Evolutionary conservation across 805 yeast genomes (phyloP).

Genomic region (Tetrapisispora nanseiensis): DNA sequence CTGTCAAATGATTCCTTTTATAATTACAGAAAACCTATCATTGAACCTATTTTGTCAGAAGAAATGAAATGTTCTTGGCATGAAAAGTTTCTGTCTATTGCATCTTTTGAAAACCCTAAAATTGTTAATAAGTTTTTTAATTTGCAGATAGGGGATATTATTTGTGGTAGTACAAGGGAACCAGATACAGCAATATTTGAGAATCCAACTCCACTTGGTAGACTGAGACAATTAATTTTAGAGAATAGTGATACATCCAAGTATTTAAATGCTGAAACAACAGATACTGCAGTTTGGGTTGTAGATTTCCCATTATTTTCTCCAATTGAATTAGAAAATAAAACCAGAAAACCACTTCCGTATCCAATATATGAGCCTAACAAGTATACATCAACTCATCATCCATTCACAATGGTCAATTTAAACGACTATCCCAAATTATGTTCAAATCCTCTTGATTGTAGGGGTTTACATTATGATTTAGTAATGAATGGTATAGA

Average conservation of each 20-base stretch:
- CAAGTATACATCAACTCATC: slow-evolving; percentile 69
- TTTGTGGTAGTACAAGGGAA: slow-evolving; percentile 69
- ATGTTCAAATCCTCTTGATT: slow-evolving; percentile 43
- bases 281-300: slow-evolving; percentile 65
- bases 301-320: slow-evolving; percentile 87
- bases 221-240: slow-evolving; percentile 67
- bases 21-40: slow-evolving; percentile 47
- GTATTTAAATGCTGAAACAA: slow-evolving; percentile 11
- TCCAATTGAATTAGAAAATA: slow-evolving; percentile 43
- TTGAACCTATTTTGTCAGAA: slow-evolving; percentile 40
- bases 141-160: slow-evolving; percentile 56
- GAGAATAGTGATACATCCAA: slow-evolving; percentile 36
- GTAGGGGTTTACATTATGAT: slow-evolving; percentile 88
- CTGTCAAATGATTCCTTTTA: slow-evolving; percentile 38
- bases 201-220: slow-evolving; percentile 91
- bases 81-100: slow-evolving; percentile 24
- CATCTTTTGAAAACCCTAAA: slow-evolving; percentile 27
- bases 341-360: slow-evolving; percentile 17
- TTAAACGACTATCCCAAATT: slow-evolving; percentile 55
- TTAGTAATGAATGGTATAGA: slow-evolving; percentile 90
- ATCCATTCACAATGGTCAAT: slow-evolving; percentile 92
- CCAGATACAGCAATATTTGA: slow-evolving; percentile 56
- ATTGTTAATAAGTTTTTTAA: slow-evolving; percentile 29
- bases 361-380: slow-evolving; percentile 54
- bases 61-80: slow-evolving; percentile 38